Evolutionary conservation across 2,329 filamentous ascomycete genomes (phyloP).

Genomic region (Teratosphaeria zuluensis): DNA sequence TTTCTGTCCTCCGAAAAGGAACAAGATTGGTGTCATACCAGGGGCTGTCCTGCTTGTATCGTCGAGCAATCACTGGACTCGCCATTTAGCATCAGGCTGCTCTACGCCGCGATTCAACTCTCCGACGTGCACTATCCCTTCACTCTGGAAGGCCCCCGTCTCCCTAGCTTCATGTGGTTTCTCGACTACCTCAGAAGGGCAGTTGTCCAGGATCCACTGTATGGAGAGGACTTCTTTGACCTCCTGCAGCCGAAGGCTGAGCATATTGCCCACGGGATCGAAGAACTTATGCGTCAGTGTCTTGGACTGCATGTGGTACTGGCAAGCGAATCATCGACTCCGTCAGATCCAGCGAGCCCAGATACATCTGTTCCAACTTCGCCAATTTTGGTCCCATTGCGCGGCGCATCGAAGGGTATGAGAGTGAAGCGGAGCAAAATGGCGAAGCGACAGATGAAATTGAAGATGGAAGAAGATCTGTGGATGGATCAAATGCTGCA

Average conservation of each 20-base stretch:
- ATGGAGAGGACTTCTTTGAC: conserved; percentile 34
- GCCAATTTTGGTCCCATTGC: conserved; percentile 17
- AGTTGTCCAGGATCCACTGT: conserved; percentile 34
- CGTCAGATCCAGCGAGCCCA: conserved; percentile 14
- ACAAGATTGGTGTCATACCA: conserved; percentile 45
- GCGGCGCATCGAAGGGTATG: conserved; percentile 20
- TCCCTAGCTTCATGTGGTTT: conserved; percentile 31
- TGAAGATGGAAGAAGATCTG: conserved; percentile 35
- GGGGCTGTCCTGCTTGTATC: conserved; percentile 45
- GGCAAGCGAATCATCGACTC: conserved; percentile 17
- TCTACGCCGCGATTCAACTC: conserved; percentile 39
- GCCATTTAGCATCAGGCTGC: conserved; percentile 38
- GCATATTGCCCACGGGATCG: conserved; percentile 34
- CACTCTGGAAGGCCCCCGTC: conserved; percentile 23
- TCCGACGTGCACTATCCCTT: conserved; percentile 31
- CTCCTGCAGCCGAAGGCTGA: conserved; percentile 35
- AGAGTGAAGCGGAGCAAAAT: conserved; percentile 33
- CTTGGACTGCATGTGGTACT: conserved; percentile 30
- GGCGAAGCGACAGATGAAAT: conserved; percentile 35
- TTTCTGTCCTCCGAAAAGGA: conserved; percentile 45
- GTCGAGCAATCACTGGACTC: conserved; percentile 35
- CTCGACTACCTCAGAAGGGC: conserved; percentile 34
- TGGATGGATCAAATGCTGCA: conserved; percentile 33
- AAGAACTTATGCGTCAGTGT: conserved; percentile 37
- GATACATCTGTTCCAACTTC: conserved; percentile 7